These are phyloP conservation scores for Serendipita sp. DNA, from an alignment of 768 basidiomycete genomes.

Conservation along the genomic window DNA sequence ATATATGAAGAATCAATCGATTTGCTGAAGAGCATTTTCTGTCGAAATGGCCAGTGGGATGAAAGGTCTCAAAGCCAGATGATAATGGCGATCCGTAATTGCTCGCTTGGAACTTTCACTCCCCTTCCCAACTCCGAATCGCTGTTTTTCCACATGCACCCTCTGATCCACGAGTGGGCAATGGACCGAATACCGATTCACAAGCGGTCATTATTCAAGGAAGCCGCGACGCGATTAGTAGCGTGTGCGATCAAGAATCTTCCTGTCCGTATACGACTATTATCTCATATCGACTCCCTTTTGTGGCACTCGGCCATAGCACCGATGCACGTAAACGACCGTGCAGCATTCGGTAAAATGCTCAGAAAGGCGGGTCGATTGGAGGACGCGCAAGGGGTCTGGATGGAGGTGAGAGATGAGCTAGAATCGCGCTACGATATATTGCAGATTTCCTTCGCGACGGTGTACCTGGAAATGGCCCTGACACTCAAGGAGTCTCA, in stretches of 20 bases:
- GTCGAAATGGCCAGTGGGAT: neutral
- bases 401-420: neutral
- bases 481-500: neutral
- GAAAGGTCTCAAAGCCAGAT: too few relatives aligned
- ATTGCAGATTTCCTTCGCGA: neutral
- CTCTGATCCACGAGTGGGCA: neutral
- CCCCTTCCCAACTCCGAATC: neutral
- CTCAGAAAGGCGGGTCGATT: neutral
- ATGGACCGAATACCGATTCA: neutral
- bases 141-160: neutral
- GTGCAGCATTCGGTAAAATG: neutral
- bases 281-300: too few relatives aligned
- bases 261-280: too few relatives aligned
- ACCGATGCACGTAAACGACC: too few relatives aligned
- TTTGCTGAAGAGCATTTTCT: neutral
- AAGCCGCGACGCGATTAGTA: too few relatives aligned
- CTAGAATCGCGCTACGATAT: neutral
- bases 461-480: neutral
- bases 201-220: neutral
- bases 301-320: too few relatives aligned
- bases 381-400: neutral
- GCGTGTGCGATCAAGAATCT: too few relatives aligned
- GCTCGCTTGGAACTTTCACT: too few relatives aligned
- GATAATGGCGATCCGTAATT: too few relatives aligned
- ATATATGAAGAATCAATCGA: neutral